Base-by-base conservation (phyloP, 768 basidiomycete genomes). In the Trametopsis cervina region DNA sequence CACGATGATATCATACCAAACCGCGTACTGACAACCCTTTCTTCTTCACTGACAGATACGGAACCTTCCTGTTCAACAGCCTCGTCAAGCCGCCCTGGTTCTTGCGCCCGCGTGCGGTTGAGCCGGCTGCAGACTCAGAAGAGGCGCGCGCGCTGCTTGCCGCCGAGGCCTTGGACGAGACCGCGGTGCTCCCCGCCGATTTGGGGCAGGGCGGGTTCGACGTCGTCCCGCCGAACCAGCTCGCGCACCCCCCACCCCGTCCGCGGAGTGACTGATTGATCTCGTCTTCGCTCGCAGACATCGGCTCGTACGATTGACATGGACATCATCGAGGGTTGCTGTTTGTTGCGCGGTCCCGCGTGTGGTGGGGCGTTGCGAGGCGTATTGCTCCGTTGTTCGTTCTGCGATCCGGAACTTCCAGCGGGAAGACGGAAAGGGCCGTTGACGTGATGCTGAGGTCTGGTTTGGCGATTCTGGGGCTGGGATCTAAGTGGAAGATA, bases 11-110 rank as follows among this genome's bases (percentile, higher is more conserved):
- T 24, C 4, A 35, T 46, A n/a, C n/a, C n/a, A n/a, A 36, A 17
- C n/a, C n/a, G 45, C 5, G 10, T 36, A n/a, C 29, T 38, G n/a
- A 21, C 18, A 15, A 13, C 27, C 11, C 42, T 42, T 22, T 24
- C 35, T 9, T 36, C 44, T 7, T 33, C 29, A 15, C 29, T 15
- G 29, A 26, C 46, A 90, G 88, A 50, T 94, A 94, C 63, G 91
- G 91, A 61, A 94, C 91, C 77, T 94, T 95, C 74, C 71, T 92
- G 36, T 97, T 94, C 72, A 96, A 96, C 68, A 82, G 85, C 58
- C 74, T 96, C 24, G 75, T 95, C 47, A 66, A 67, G 22, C 88
- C 89, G 6, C 69, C 80, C 3, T 75, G 76, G 60, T 73, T 89
- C 60, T 72, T 81, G 37, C 70, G 72, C 7, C 76, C 80, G 27